These are phyloP conservation scores for Theileria parva DNA, from an alignment of 169 alveolate genomes.

Conservation along the genomic window DNA sequence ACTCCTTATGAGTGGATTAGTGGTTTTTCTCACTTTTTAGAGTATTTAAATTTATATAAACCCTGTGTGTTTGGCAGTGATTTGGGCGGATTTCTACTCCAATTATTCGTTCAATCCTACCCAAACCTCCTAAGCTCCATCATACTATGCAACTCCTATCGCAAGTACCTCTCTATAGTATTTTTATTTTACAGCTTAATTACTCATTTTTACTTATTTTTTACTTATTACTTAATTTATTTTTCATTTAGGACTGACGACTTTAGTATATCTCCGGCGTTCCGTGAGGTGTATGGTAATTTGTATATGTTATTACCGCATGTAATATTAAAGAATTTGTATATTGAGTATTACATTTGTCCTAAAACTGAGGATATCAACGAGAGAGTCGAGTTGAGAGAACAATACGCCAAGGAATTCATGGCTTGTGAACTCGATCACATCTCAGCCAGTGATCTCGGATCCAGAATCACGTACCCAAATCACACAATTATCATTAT, in stretches of 20 bases:
- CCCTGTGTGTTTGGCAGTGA: constrained; percentile 77
- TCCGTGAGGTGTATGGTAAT: constrained; percentile 71
- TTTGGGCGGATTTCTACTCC: constrained; percentile 75
- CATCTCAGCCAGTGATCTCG: constrained; percentile 70
- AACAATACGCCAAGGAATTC: constrained; percentile 73
- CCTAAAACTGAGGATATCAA: constrained; percentile 1
- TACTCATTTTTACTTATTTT: neutral
- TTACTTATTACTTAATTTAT: too few species aligned
- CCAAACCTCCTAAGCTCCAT: constrained; percentile 67
- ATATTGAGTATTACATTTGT: constrained; percentile 70
- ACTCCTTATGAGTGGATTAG: constrained; percentile 73
- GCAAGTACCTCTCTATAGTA: constrained; percentile 43
- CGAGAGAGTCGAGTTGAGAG: constrained; percentile 54
- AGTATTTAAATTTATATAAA: constrained; percentile 68
- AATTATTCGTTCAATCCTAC: constrained; percentile 70
- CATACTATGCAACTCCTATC: constrained; percentile 71
- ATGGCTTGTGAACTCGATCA: constrained; percentile 78
- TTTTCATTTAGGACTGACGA: constrained; percentile 62
- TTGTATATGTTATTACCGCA: constrained; percentile 72
- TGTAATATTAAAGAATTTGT: constrained; percentile 63
- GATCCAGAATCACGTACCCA: constrained; percentile 68
- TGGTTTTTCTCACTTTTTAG: constrained; percentile 72
- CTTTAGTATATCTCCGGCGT: constrained; percentile 69
- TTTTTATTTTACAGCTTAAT: neutral
- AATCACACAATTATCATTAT: neutral